Evolutionary conservation across 441 rosid species (phyloP).

Genomic region (Populus hybrid): DNA sequence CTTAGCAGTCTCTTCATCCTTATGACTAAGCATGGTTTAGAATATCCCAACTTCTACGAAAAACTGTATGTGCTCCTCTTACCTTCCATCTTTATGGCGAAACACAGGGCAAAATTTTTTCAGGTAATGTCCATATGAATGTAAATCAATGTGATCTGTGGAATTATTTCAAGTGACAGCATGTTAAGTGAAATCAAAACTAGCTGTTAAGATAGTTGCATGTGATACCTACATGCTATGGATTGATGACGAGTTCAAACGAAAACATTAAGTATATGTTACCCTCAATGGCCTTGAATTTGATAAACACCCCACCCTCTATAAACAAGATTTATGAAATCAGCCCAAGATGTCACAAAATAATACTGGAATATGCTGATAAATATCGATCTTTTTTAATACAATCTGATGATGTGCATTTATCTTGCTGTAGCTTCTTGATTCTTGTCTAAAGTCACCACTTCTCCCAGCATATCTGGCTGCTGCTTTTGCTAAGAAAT

Average conservation of each 20-base stretch:
- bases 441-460: slow-evolving; percentile 84
- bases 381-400: background rate
- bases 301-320: background rate
- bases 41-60: slow-evolving; percentile 85
- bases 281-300: background rate
- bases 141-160: background rate
- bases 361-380: background rate
- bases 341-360: background rate
- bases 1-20: slow-evolving; percentile 91
- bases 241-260: background rate
- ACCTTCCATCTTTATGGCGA: slow-evolving; percentile 85
- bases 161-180: background rate
- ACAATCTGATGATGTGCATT: slow-evolving; percentile 3
- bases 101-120: slow-evolving; percentile 84
- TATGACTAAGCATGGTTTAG: slow-evolving; percentile 83
- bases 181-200: background rate
- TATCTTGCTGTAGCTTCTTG: slow-evolving; percentile 73
- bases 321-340: background rate
- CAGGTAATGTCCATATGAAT: slow-evolving; percentile 47
- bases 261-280: background rate
- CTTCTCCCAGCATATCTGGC: slow-evolving; percentile 95
- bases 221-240: background rate
- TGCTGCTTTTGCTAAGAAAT: slow-evolving; percentile 85
- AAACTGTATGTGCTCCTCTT: slow-evolving; percentile 73
- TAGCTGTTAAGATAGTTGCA: background rate